Conservation (phyloP, 2,329 filamentous ascomycete species). For the Pseudomassariella vexata region DNA sequence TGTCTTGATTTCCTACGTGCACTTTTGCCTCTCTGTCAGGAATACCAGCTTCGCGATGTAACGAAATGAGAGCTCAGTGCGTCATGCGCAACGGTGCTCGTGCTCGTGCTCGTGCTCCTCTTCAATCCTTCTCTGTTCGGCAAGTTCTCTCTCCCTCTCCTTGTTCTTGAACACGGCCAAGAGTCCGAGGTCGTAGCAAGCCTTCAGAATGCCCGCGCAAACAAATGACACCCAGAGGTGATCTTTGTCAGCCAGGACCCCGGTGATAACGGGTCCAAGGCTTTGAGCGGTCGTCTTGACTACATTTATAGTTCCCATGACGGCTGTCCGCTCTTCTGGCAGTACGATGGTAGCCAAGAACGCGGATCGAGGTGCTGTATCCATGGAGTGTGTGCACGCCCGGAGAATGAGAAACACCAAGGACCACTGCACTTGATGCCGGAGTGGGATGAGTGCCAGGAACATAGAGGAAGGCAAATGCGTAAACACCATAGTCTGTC, state of each 20-base stretch:
- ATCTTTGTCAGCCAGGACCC: constrained; percentile 49
- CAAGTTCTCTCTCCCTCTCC: constrained; percentile 9
- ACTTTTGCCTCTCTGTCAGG: too few relatives aligned
- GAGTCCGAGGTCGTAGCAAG: constrained; percentile 53
- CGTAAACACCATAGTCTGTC: constrained; percentile 67
- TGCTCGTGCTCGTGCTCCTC: too few relatives aligned
- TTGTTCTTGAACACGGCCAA: constrained; percentile 39
- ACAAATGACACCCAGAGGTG: constrained; percentile 60
- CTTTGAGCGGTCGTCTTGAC: constrained; percentile 61
- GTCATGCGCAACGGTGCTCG: too few relatives aligned
- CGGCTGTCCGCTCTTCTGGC: constrained; percentile 61
- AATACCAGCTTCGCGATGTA: too few relatives aligned
- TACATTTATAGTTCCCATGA: constrained; percentile 66
- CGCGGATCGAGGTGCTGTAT: constrained; percentile 62
- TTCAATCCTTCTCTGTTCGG: background rate
- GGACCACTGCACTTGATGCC: constrained; percentile 44
- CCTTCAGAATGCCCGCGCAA: constrained; percentile 57
- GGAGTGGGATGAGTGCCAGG: constrained; percentile 56
- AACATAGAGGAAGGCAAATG: constrained; percentile 65
- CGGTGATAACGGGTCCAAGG: constrained; percentile 57
- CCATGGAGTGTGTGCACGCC: constrained; percentile 61
- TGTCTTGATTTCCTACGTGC: too few relatives aligned
- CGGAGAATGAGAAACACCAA: constrained; percentile 57
- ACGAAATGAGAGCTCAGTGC: too few relatives aligned
- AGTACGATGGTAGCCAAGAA: constrained; percentile 63